Evolutionary conservation across 371 early-diverging fungal species (phyloP), one percentile per base, ranked within the genome.

Genomic region (Dichotomocladium elegans): DNA sequence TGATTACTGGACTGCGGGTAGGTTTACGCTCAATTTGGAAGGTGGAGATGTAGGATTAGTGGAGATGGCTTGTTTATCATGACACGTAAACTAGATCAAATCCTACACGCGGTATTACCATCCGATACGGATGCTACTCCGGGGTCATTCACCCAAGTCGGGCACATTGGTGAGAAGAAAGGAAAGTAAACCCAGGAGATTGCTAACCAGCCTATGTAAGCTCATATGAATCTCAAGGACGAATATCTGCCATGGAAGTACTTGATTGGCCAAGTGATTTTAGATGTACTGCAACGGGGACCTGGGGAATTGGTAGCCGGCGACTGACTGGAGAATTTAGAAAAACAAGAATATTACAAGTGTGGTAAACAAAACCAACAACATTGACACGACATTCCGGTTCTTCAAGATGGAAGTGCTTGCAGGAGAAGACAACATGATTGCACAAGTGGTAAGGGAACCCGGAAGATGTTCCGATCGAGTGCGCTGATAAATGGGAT

Each of bases 371-470:
- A 99, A 99, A 74, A 81, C 83, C 15, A 92, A 90, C 61, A 80
- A 82, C 43, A 99, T 99, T 50, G 98, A 99, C 68, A 89, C 90
- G 55, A 93, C 93, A 0, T 99, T 93, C 72, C 82, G 99, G 27
- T 91, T 89, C 63, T 98, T 99, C 68, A 79, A 93, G 55, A 95
- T 99, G 96, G 98, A 99, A 61, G 63, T 99, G 6, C 70, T 99
- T 4, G 97, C 96, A 5, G 98, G 98, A 30, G 86, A 88, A 15
- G 69, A 83, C 33, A 79, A 95, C 52, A 85, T 93, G 79, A 69
- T 91, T 41, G 89, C 97, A 0, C 88, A 89, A 72, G 83, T 96
- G 71, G 93, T 92, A 78, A 51, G 70, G 30, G 7, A 29, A 15
- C 11, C 6, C 4, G 8, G 5, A 2, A 4, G 22, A n/a, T n/a